Percentiles rank a stretch among this genome's conserved stretches.
phyloP scores from a whole-genome alignment of 768 basidiomycete species.

The Naganishia antarctica region DNA sequence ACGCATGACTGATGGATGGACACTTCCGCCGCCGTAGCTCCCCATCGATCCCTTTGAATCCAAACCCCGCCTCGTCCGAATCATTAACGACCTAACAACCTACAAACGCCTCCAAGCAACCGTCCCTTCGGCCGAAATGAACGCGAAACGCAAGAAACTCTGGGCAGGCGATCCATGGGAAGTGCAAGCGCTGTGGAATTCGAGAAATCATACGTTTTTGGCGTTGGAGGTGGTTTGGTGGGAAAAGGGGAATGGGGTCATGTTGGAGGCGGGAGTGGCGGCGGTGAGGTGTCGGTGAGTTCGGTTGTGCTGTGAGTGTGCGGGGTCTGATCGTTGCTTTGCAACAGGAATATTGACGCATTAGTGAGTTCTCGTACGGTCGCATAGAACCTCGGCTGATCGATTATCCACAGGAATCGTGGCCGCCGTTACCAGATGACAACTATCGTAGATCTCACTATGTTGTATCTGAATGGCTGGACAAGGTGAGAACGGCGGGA shows the following conservation, averaged over 20 bases:
- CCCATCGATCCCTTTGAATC: slow-evolving; percentile 26
- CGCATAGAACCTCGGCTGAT: too few species aligned
- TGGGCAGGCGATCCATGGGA: slow-evolving; percentile 30
- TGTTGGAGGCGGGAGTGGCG: slow-evolving; percentile 44
- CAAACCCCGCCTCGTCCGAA: slow-evolving; percentile 39
- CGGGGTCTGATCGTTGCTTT: neutral
- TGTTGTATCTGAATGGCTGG: slow-evolving; percentile 48
- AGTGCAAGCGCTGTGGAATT: slow-evolving; percentile 25
- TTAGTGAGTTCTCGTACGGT: slow-evolving; percentile 47
- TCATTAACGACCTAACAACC: slow-evolving; percentile 39
- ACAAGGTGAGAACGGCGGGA: slow-evolving; percentile 34
- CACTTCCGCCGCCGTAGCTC: slow-evolving; percentile 32
- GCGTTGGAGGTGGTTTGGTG: slow-evolving; percentile 45
- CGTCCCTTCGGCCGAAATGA: slow-evolving; percentile 43
- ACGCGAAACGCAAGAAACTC: slow-evolving; percentile 37
- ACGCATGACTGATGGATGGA: too few species aligned
- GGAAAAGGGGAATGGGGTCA: slow-evolving; percentile 46
- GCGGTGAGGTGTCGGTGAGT: slow-evolving; percentile 37
- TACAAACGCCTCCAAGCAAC: slow-evolving; percentile 44
- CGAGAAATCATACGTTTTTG: slow-evolving; percentile 30
- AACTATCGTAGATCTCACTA: slow-evolving; percentile 47
- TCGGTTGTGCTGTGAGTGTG: neutral
- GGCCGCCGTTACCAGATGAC: slow-evolving; percentile 46
- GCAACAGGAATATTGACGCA: slow-evolving; percentile 38
- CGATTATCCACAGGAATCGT: slow-evolving; percentile 35